Base-by-base conservation (phyloP, 345 rosid species). In the Brassica nigra region DNA sequence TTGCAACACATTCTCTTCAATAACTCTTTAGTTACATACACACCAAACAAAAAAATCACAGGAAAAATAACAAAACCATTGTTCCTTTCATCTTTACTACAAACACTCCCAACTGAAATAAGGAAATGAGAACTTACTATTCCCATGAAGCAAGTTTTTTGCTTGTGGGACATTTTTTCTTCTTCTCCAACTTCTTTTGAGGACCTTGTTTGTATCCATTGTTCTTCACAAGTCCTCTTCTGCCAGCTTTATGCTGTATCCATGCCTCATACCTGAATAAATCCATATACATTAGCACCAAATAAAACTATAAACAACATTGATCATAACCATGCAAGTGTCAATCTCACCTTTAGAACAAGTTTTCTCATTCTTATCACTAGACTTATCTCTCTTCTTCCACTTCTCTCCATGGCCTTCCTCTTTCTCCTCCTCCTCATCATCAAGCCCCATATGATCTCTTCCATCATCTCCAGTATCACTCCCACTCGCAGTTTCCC, bases 401-500 rank as follows among this genome's bases (percentile, higher is more conserved):
- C 78, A 73, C 70, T 79, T 80, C 36, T 80, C 83, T 28, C 83
- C 75, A 62, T 68, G 75, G 61, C 82, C 83, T 44, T 18, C 15
- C 82, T 85, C 89, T 83, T 93, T 88, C 52, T 88, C 96, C 1
- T 83, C 84, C 82, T 89, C 92, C 6, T 89, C 92, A 0, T 88
- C 92, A 2, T 89, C 97, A 39, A 88, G 89, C 6, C 88, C 91
- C 88, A 90, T 86, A 75, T 86, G 88, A 78, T 86, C 94, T 76
- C 92, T 84, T 63, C 92, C 95, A 42, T 91, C 98, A 76, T 91
- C 87, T 81, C 94, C 99, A 37, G 89, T 89, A 74, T 95, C 98
- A 31, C 98, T 95, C 84, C 89, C 99, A 31, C 98, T 95, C 0
- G 92, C 99, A 18, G 98, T 95, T 78, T 95, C 98, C 99, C 99